These are phyloP conservation scores for Betula pendula DNA, from an alignment of 306 rosid genomes.

Conservation along the genomic window DNA sequence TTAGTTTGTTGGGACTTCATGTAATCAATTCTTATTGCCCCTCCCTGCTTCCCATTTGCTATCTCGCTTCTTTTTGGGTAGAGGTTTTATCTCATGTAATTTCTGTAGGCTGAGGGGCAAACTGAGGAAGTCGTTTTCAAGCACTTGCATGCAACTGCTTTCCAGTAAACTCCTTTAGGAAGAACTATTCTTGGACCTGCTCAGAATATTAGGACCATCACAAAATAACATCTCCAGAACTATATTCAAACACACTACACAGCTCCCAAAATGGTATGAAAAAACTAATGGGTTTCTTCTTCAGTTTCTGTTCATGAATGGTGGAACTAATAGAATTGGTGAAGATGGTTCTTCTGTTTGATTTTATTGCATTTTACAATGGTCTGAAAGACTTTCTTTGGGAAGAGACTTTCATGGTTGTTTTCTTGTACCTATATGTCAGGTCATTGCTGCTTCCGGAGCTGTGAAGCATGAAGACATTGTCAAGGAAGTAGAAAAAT, in stretches of 20 bases:
- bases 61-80: constrained; percentile 6
- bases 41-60: no score
- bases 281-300: not conserved
- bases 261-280: constrained; percentile 88
- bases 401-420: not conserved
- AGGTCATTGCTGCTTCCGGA: constrained; percentile 90
- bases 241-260: constrained; percentile 87
- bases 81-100: constrained; percentile 2
- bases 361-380: not conserved
- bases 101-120: constrained; percentile 78
- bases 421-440: constrained; percentile 26
- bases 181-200: constrained; percentile 95
- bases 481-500: constrained; percentile 63
- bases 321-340: not conserved
- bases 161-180: constrained; percentile 91
- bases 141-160: constrained; percentile 91
- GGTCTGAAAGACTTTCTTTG: not conserved
- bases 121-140: constrained; percentile 87
- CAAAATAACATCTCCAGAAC: constrained; percentile 74
- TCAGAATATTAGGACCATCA: constrained; percentile 75
- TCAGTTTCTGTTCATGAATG: not conserved
- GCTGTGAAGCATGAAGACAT: constrained; percentile 85
- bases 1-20: no score
- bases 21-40: no score
- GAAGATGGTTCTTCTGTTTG: not conserved